Percentiles rank a stretch among this genome's conserved stretches.
These are phyloP conservation scores for Trichothecium sympodiale DNA, from an alignment of 2,329 filamentous ascomycete genomes.

Conservation along the genomic window DNA sequence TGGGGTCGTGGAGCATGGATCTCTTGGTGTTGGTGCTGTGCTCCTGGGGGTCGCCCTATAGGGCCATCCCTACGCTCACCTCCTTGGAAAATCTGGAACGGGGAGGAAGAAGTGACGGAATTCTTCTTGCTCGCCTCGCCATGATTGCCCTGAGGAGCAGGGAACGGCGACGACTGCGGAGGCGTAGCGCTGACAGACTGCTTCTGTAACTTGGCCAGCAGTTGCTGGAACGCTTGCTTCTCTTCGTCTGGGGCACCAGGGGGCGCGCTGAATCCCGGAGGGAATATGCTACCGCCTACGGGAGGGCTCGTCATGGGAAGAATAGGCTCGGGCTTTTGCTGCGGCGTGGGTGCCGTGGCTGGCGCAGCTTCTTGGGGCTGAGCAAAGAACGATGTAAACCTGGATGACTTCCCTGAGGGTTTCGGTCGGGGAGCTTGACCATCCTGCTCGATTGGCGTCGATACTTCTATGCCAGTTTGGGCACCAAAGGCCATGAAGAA, in stretches of 20 bases:
- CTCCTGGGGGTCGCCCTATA: slow-evolving; percentile 27
- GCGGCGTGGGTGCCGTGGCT: slow-evolving; percentile 1
- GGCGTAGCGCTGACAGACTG: slow-evolving; percentile 37
- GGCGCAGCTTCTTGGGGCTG: slow-evolving; percentile 2
- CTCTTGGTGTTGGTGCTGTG: slow-evolving; percentile 35
- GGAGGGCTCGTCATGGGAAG: too few relatives aligned
- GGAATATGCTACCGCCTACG: background rate
- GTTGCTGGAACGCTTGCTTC: slow-evolving; percentile 73
- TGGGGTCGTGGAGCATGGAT: slow-evolving; percentile 40
- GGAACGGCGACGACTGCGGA: slow-evolving; percentile 30
- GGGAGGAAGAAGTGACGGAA: slow-evolving; percentile 33
- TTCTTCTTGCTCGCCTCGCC: slow-evolving; percentile 17
- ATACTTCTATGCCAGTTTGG: slow-evolving; percentile 30
- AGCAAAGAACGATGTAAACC: slow-evolving; percentile 72
- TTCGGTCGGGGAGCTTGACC: slow-evolving; percentile 41
- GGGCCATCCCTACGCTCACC: slow-evolving; percentile 33
- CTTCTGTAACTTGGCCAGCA: slow-evolving; percentile 70
- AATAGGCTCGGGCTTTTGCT: background rate
- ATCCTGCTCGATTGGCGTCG: slow-evolving; percentile 38
- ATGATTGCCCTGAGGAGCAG: slow-evolving; percentile 16
- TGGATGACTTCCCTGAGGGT: slow-evolving; percentile 55
- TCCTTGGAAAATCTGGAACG: slow-evolving; percentile 32
- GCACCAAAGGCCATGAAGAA: slow-evolving; percentile 56
- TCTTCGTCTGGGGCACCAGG: slow-evolving; percentile 46
- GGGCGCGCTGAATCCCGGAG: background rate